Conservation (phyloP, 2,329 filamentous ascomycete species). For the Colletotrichum costaricense region DNA sequence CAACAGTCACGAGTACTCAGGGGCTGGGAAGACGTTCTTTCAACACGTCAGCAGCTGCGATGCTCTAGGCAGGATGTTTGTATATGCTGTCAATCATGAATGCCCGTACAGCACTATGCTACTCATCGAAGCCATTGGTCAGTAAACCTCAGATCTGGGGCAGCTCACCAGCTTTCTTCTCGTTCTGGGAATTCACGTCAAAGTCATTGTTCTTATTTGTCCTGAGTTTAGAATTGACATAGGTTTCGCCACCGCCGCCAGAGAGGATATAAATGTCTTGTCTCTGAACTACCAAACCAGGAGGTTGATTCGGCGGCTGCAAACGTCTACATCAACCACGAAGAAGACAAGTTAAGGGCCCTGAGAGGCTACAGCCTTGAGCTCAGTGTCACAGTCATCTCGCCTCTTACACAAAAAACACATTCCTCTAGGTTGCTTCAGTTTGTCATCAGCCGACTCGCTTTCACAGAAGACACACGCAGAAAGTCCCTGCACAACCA, state of each 20-base stretch:
- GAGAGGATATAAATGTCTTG: background rate
- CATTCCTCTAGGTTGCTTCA: conserved; percentile 48
- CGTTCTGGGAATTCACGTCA: conserved; percentile 41
- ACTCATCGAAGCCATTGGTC: conserved; percentile 42
- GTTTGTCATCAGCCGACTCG: background rate
- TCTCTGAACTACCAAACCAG: conserved; percentile 48
- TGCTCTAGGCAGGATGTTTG: conserved; percentile 51
- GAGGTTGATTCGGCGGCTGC: conserved; percentile 48
- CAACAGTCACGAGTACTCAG: conserved; percentile 44
- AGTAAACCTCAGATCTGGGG: conserved; percentile 1
- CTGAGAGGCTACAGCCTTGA: background rate
- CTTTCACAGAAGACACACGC: background rate
- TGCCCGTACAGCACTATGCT: conserved; percentile 44
- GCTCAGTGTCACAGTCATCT: conserved; percentile 37
- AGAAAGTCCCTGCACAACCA: background rate
- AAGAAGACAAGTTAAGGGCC: background rate
- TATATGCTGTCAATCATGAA: conserved; percentile 50
- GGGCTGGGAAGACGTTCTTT: conserved; percentile 48
- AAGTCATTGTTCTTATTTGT: conserved; percentile 58
- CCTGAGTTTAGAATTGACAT: conserved; percentile 50
- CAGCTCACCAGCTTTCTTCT: conserved; percentile 50
- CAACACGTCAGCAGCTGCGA: conserved; percentile 45
- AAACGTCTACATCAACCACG: conserved; percentile 46
- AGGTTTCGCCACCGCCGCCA: background rate
- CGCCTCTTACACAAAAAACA: conserved; percentile 47